A percentile compares a stretch with the other conserved stretches of the same genome.
phyloP scores from a whole-genome alignment of 2,329 filamentous ascomycete species.

The Xylaria sp. region DNA sequence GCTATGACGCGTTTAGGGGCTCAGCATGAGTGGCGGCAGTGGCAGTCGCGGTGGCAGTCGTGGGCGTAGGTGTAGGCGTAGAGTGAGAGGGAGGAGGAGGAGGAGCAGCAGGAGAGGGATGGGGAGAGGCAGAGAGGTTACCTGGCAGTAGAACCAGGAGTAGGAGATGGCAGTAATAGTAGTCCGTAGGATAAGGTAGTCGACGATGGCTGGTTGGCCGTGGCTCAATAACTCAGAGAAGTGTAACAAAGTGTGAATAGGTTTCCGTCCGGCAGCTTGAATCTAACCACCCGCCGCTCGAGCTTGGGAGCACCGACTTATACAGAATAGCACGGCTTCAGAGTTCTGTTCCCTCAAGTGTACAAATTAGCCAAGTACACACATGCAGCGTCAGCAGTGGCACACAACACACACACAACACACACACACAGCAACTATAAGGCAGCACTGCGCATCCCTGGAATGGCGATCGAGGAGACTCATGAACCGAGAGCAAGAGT shows the following conservation, averaged over 20 bases:
- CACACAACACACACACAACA: conserved; percentile 5
- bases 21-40: conserved; percentile 6
- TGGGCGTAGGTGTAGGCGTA: background rate
- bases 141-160: background rate
- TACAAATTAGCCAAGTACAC: background rate
- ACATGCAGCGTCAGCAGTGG: background rate
- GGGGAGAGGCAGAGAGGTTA: no score
- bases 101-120: background rate
- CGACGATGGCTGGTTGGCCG: background rate
- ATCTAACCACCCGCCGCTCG: conserved; percentile 1
- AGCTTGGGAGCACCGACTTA: conserved; percentile 8
- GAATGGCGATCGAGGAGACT: background rate
- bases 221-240: conserved; percentile 12
- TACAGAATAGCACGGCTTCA: conserved; percentile 1
- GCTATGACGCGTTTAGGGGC: conserved; percentile 6
- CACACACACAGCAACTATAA: conserved; percentile 6
- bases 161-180: background rate
- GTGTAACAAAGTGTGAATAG: background rate
- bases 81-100: background rate
- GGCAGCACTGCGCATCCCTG: conserved; percentile 3
- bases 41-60: background rate
- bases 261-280: conserved; percentile 2
- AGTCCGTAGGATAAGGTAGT: background rate
- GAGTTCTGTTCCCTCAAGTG: background rate
- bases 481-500: conserved; percentile 18